Evolutionary conservation across 1,284 basidiomycete species (phyloP).

Genomic region (Mycena sp.): DNA sequence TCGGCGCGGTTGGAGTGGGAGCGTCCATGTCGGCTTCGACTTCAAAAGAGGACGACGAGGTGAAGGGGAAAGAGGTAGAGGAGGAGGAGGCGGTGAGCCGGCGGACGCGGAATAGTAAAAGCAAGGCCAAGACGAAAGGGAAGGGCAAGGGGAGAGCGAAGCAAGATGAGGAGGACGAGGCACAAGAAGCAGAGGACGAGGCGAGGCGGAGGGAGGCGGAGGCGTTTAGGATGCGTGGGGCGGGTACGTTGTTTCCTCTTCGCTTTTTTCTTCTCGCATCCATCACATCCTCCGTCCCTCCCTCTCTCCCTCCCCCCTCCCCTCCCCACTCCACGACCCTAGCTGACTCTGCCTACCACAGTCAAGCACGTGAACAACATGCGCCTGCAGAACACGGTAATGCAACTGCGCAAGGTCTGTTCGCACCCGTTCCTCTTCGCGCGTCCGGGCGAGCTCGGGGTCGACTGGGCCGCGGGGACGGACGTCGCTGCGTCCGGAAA

Average conservation of each 20-base stretch:
- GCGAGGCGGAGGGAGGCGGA: constrained; percentile 48
- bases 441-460: constrained; percentile 74
- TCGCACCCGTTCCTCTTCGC: constrained; percentile 95
- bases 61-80: constrained; percentile 44
- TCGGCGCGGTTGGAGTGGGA: constrained; percentile 42
- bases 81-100: constrained; percentile 38
- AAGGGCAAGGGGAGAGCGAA: constrained; percentile 31
- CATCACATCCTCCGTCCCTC: background rate
- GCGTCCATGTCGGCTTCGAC: background rate
- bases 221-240: constrained; percentile 67
- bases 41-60: background rate
- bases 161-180: constrained; percentile 46
- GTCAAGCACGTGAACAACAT: constrained; percentile 90
- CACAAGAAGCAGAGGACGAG: constrained; percentile 41
- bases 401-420: constrained; percentile 96
- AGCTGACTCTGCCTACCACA: constrained; percentile 42
- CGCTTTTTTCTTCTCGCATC: constrained; percentile 3
- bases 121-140: no score
- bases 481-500: constrained; percentile 59
- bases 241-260: constrained; percentile 56
- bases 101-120: constrained; percentile 43
- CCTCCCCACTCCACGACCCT: background rate
- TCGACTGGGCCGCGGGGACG: background rate
- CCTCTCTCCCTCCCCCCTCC: background rate
- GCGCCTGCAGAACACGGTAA: constrained; percentile 92